These are phyloP conservation scores for Coemansia sp. DNA, from an alignment of 192 early-diverging fungal genomes.

Conservation along the genomic window DNA sequence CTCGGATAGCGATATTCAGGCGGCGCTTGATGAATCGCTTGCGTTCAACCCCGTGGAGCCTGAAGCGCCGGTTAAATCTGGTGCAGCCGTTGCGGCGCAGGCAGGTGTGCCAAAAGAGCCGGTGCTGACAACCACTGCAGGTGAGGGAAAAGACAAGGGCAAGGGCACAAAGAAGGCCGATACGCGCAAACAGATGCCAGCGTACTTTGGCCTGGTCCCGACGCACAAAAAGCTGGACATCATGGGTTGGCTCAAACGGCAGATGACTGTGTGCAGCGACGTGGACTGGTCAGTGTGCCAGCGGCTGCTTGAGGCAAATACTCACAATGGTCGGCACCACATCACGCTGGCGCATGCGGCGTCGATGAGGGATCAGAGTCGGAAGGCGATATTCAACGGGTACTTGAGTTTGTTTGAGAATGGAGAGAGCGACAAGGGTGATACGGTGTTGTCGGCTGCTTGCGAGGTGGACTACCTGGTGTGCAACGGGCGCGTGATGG, in stretches of 20 bases:
- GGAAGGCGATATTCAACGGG: conserved; percentile 28
- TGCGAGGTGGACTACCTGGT: conserved; percentile 53
- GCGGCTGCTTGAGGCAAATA: conserved; percentile 4
- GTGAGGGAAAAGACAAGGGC: conserved; percentile 7
- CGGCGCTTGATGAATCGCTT: conserved; percentile 51
- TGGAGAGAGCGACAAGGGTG: conserved; percentile 9
- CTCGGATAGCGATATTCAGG: conserved; percentile 46
- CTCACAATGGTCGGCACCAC: conserved; percentile 30
- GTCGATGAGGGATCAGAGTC: conserved; percentile 9
- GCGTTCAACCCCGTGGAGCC: conserved; percentile 43
- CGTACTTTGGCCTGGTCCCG: conserved; percentile 29
- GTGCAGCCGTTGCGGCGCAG: conserved; percentile 10
- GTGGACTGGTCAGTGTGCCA: conserved; percentile 18
- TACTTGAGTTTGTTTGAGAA: conserved; percentile 24
- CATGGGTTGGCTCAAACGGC: conserved; percentile 15
- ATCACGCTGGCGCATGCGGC: conserved; percentile 53
- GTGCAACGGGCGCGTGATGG: conserved; percentile 45
- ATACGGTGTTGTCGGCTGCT: conserved; percentile 1
- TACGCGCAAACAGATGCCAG: neutral
- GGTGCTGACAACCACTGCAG: too few species aligned
- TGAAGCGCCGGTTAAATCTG: conserved; percentile 6
- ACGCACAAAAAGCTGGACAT: conserved; percentile 12
- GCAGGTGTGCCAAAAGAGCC: too few species aligned
- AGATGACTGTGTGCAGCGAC: conserved; percentile 2
- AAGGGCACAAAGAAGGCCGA: neutral